phyloP scores from a whole-genome alignment of 805 yeast species.

The Metschnikowia borealis region DNA sequence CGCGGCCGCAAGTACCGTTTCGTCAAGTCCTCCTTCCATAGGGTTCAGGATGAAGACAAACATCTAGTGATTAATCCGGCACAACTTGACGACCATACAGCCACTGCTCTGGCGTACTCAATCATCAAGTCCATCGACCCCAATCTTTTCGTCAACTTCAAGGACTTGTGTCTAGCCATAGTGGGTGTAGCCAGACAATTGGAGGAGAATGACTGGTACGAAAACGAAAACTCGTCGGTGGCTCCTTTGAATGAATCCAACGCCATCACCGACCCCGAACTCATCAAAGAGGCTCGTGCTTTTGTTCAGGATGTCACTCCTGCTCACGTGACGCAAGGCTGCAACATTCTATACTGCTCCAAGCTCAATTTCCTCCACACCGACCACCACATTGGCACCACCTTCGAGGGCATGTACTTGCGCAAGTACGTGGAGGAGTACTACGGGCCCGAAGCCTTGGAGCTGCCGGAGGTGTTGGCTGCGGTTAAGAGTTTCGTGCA shows the following conservation, averaged over 20 bases:
- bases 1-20: slow-evolving; percentile 49
- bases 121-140: slow-evolving; percentile 34
- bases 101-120: slow-evolving; percentile 41
- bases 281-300: slow-evolving; percentile 25
- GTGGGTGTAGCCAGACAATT: slow-evolving; percentile 48
- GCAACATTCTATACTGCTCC: slow-evolving; percentile 41
- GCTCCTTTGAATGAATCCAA: slow-evolving; percentile 31
- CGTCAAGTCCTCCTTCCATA: slow-evolving; percentile 45
- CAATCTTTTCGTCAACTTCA: slow-evolving; percentile 30
- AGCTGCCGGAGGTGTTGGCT: slow-evolving; percentile 39
- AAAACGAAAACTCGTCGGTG: slow-evolving; percentile 41
- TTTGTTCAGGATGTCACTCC: slow-evolving; percentile 24
- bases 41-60: slow-evolving; percentile 48
- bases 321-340: slow-evolving; percentile 40
- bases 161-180: slow-evolving; percentile 44
- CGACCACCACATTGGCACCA: slow-evolving; percentile 52
- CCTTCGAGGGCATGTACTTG: slow-evolving; percentile 44
- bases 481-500: slow-evolving; percentile 51
- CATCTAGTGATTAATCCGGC: slow-evolving; percentile 40
- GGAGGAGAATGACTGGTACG: slow-evolving; percentile 49
- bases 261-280: slow-evolving; percentile 16
- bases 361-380: slow-evolving; percentile 53
- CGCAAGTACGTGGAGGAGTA: slow-evolving; percentile 33
- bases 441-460: slow-evolving; percentile 39
- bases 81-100: slow-evolving; percentile 25